Conservation (phyloP, 495 filamentous ascomycete species). For the Penicillium pulvis region DNA sequence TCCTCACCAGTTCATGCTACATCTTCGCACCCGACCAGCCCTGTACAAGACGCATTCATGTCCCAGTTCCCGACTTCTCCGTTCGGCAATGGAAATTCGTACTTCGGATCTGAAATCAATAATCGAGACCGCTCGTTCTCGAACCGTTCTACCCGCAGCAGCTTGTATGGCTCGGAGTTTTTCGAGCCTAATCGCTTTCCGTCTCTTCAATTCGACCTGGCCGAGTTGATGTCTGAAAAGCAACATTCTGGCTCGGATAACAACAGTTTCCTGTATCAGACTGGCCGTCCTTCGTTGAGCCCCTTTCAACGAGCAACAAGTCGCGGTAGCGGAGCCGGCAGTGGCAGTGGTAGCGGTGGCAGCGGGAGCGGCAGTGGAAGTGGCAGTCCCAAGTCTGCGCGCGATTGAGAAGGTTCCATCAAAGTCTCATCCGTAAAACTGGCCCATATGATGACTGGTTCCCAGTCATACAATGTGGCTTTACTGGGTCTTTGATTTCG, state of each 20-base stretch:
- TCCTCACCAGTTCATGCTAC: slow-evolving; percentile 36
- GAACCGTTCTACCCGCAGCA: slow-evolving; percentile 48
- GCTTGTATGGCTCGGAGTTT: slow-evolving; percentile 45
- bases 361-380: slow-evolving; percentile 45
- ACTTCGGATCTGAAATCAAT: slow-evolving; percentile 39
- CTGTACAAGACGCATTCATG: slow-evolving; percentile 37
- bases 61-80: slow-evolving; percentile 44
- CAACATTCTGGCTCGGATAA: slow-evolving; percentile 38
- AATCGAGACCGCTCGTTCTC: slow-evolving; percentile 50
- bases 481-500: neutral
- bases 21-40: slow-evolving; percentile 44
- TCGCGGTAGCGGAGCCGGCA: slow-evolving; percentile 49
- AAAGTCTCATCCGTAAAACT: slow-evolving; percentile 14
- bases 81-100: slow-evolving; percentile 31
- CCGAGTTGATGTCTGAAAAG: slow-evolving; percentile 37
- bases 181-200: slow-evolving; percentile 37
- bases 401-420: slow-evolving; percentile 24
- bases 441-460: slow-evolving; percentile 7
- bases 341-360: slow-evolving; percentile 47
- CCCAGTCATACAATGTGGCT: neutral
- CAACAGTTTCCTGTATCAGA: slow-evolving; percentile 32
- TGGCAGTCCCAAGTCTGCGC: slow-evolving; percentile 47
- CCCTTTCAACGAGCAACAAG: slow-evolving; percentile 47
- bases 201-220: slow-evolving; percentile 39
- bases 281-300: slow-evolving; percentile 37